These are phyloP conservation scores for Globisporangium orthogonon DNA, from an alignment of 352 stramenopile species.

Conservation along the genomic window DNA sequence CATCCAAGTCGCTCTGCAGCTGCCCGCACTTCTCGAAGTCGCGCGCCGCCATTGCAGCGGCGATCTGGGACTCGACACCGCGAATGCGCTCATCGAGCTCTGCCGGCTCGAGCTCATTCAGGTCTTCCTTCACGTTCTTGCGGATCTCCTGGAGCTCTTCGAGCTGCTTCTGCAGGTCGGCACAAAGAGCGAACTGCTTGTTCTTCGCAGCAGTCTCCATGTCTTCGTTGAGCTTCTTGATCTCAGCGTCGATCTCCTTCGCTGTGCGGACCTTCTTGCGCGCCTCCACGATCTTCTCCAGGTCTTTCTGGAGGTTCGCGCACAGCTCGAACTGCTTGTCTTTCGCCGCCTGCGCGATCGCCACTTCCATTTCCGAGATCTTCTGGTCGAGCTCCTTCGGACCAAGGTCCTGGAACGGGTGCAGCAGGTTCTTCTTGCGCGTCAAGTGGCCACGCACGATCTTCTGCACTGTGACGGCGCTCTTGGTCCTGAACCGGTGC, in stretches of 20 bases:
- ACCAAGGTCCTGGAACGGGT: constrained; percentile 69
- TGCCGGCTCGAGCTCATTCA: constrained; percentile 79
- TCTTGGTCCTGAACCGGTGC: constrained; percentile 38
- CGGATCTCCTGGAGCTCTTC: constrained; percentile 72
- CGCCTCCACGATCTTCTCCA: constrained; percentile 75
- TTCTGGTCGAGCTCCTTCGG: constrained; percentile 74
- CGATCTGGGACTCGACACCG: constrained; percentile 57
- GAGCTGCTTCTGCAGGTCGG: constrained; percentile 74
- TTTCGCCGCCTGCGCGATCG: constrained; percentile 67
- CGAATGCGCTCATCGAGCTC: constrained; percentile 82
- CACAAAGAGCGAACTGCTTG: constrained; percentile 82
- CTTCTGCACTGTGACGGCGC: constrained; percentile 71
- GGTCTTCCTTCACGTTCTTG: constrained; percentile 73
- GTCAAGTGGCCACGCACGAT: constrained; percentile 62
- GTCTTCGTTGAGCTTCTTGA: constrained; percentile 61
- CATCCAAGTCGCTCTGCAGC: constrained; percentile 66
- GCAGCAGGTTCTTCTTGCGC: constrained; percentile 68
- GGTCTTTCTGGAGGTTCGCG: constrained; percentile 74
- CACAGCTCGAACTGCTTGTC: constrained; percentile 86
- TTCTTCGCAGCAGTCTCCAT: constrained; percentile 68
- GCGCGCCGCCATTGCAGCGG: constrained; percentile 65
- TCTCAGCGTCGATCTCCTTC: constrained; percentile 82
- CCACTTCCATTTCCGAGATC: constrained; percentile 70
- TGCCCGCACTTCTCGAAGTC: constrained; percentile 76
- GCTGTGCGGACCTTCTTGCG: constrained; percentile 81